Conservation (phyloP, 1,284 basidiomycete species). For the Tilletia caries region DNA sequence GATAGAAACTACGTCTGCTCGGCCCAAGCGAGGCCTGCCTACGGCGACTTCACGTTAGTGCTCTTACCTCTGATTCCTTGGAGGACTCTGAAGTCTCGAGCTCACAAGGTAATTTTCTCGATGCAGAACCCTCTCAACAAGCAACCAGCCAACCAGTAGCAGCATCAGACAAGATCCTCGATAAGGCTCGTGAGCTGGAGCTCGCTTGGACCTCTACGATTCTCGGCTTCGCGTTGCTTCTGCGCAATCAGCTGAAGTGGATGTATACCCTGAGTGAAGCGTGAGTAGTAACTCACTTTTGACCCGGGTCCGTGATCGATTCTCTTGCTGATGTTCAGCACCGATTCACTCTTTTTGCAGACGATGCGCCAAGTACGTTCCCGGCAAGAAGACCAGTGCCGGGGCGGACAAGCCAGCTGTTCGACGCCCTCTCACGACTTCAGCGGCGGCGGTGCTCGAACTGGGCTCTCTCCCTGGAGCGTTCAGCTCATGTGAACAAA, state of each 20-base stretch:
- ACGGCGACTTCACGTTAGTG: neutral
- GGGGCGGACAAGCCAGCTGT: slow-evolving; percentile 33
- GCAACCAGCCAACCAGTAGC: neutral
- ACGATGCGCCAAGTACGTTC: slow-evolving; percentile 36
- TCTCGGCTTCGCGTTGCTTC: slow-evolving; percentile 30
- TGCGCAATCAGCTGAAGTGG: slow-evolving; percentile 44
- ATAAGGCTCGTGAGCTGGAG: slow-evolving; percentile 1
- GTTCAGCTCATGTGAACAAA: slow-evolving; percentile 20
- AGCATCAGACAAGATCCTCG: neutral
- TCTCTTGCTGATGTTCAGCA: too few relatives aligned
- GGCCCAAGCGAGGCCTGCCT: slow-evolving; percentile 7
- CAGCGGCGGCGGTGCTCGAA: slow-evolving; percentile 31
- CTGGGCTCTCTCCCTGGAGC: slow-evolving; percentile 26
- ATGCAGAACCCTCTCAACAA: neutral
- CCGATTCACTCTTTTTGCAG: neutral
- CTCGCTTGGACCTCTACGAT: slow-evolving; percentile 36
- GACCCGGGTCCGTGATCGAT: too few relatives aligned
- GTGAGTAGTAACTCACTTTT: slow-evolving; percentile 14
- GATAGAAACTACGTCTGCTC: neutral
- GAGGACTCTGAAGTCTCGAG: too few relatives aligned
- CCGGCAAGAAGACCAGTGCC: slow-evolving; percentile 35
- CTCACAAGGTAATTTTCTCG: too few relatives aligned
- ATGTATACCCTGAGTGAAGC: slow-evolving; percentile 41
- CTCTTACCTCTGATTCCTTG: too few relatives aligned
- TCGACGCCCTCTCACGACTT: slow-evolving; percentile 28